Conservation (phyloP, 2,329 filamentous ascomycete genomes). For the Tympanopsis confertula region DNA sequence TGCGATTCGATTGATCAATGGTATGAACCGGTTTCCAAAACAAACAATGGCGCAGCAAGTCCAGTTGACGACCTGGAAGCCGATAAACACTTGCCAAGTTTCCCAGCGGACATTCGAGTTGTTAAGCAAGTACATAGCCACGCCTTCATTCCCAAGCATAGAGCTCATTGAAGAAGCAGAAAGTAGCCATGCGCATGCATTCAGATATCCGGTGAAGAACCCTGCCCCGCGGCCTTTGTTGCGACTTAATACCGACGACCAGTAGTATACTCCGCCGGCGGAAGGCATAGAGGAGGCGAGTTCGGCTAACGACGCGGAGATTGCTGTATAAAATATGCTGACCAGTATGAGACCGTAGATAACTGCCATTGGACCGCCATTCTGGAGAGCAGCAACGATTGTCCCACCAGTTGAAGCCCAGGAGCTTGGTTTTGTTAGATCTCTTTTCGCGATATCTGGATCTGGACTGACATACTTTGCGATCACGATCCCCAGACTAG, state of each 20-base stretch:
- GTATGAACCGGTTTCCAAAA: background rate
- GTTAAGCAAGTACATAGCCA: constrained; percentile 16
- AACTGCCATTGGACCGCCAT: constrained; percentile 32
- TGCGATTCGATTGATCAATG: background rate
- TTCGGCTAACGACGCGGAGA: constrained; percentile 19
- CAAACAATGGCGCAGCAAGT: background rate
- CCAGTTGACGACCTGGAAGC: constrained; percentile 7
- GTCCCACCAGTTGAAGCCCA: constrained; percentile 12
- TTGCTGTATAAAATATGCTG: constrained; percentile 31
- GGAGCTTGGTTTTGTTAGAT: constrained; percentile 3
- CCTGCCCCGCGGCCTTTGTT: background rate
- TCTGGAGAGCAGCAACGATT: constrained; percentile 22
- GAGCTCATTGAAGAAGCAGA: constrained; percentile 17
- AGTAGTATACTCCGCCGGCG: background rate
- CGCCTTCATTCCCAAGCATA: constrained; percentile 16
- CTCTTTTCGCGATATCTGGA: background rate
- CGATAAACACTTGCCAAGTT: constrained; percentile 17
- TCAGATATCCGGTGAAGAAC: constrained; percentile 8
- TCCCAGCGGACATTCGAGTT: constrained; percentile 11
- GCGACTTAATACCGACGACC: background rate
- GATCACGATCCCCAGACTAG: constrained; percentile 8
- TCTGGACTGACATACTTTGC: constrained; percentile 7
- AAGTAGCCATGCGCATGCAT: constrained; percentile 17
- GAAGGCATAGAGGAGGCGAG: background rate
- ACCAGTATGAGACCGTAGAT: constrained; percentile 29